These are phyloP conservation scores for Sugiyamaella novakii DNA, from an alignment of 1,139 yeast genomes.

Conservation along the genomic window DNA sequence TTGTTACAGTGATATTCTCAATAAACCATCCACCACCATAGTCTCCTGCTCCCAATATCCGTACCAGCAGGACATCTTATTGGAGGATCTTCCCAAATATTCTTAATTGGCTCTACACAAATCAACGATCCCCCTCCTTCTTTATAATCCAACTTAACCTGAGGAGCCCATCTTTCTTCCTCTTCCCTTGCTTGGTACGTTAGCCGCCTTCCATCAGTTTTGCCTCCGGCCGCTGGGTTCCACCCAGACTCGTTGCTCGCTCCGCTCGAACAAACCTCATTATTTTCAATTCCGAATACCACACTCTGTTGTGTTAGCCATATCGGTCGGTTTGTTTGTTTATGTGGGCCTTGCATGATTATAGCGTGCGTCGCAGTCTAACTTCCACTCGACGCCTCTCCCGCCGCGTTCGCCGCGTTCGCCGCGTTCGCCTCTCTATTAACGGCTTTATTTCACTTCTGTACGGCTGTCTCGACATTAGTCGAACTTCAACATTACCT, in stretches of 20 bases:
- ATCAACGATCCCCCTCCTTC: conserved; percentile 5
- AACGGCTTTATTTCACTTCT: neutral
- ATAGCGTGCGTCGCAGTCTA: neutral
- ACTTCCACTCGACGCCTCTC: neutral
- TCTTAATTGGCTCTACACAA: conserved; percentile 30
- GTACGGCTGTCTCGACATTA: neutral
- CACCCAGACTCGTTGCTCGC: too few species aligned
- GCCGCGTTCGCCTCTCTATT: neutral
- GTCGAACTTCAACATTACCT: neutral
- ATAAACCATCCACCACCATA: conserved; percentile 62
- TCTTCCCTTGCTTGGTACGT: too few species aligned
- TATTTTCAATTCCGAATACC: too few species aligned
- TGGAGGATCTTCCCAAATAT: conserved; percentile 20
- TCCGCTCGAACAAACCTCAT: too few species aligned
- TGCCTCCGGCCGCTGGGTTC: too few species aligned
- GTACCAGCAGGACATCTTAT: conserved; percentile 25
- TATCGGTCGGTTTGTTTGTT: too few species aligned
- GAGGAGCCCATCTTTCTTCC: conserved; percentile 9
- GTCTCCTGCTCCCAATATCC: conserved; percentile 62
- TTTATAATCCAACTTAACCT: conserved; percentile 2
- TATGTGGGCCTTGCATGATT: too few species aligned
- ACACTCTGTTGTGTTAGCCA: too few species aligned
- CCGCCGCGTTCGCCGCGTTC: too few species aligned
- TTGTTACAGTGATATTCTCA: too few species aligned
- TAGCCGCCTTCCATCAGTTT: too few species aligned